A percentile compares a stretch with the other conserved stretches of the same genome.
Conservation (phyloP, 2,329 filamentous ascomycete genomes). For the Cylindrodendrum hubeiense region DNA sequence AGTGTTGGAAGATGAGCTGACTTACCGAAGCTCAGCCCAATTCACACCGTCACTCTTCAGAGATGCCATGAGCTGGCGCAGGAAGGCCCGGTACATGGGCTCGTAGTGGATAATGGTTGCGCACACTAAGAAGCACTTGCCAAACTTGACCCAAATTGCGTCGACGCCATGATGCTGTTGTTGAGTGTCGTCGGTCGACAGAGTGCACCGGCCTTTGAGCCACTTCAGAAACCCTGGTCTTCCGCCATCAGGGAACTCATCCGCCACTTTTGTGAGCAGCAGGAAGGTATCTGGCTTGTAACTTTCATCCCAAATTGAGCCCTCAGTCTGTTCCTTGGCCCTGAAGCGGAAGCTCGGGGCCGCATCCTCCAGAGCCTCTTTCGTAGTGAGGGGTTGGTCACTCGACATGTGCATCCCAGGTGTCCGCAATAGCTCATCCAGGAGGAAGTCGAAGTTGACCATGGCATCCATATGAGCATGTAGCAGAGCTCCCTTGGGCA, state of each 20-base stretch:
- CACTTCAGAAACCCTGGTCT: slow-evolving; percentile 79
- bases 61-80: slow-evolving; percentile 77
- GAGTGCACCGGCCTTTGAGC: slow-evolving; percentile 79
- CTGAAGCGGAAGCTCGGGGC: slow-evolving; percentile 73
- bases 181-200: slow-evolving; percentile 79
- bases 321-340: slow-evolving; percentile 57
- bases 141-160: slow-evolving; percentile 87
- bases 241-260: slow-evolving; percentile 80
- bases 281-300: slow-evolving; percentile 74
- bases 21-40: slow-evolving; percentile 81
- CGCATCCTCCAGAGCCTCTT: slow-evolving; percentile 65
- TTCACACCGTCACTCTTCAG: slow-evolving; percentile 85
- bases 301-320: slow-evolving; percentile 72
- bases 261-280: slow-evolving; percentile 72
- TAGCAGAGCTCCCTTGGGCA: slow-evolving; percentile 90
- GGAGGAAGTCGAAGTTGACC: slow-evolving; percentile 86
- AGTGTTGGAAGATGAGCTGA: not conserved
- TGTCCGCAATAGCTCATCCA: slow-evolving; percentile 77
- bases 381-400: slow-evolving; percentile 67
- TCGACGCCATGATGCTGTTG: slow-evolving; percentile 87
- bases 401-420: slow-evolving; percentile 80
- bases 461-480: slow-evolving; percentile 94
- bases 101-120: slow-evolving; percentile 87
- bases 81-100: slow-evolving; percentile 84
- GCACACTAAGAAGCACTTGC: slow-evolving; percentile 78